Evolutionary conservation across 495 filamentous ascomycete genomes (phyloP).

Genomic region (Chaetomidium leptoderma): DNA sequence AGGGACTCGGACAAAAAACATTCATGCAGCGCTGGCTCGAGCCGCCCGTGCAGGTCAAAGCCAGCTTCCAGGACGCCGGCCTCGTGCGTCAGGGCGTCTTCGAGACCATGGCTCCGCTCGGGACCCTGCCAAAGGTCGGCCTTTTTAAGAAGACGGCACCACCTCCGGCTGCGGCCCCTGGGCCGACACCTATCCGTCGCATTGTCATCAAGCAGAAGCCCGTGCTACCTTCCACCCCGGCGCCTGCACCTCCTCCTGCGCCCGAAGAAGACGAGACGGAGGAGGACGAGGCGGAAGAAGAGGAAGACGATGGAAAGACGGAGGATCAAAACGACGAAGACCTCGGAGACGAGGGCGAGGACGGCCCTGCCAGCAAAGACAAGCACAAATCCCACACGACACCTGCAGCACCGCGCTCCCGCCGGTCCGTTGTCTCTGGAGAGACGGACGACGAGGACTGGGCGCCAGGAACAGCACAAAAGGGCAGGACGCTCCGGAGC

Average conservation of each 20-base stretch:
- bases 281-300: slow-evolving; percentile 28
- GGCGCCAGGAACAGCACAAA: slow-evolving; percentile 20
- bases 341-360: slow-evolving; percentile 12
- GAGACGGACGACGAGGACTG: slow-evolving; percentile 27
- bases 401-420: slow-evolving; percentile 17
- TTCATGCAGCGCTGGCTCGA: slow-evolving; percentile 64
- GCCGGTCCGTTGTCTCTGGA: slow-evolving; percentile 20
- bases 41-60: slow-evolving; percentile 60
- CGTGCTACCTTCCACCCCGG: slow-evolving; percentile 17
- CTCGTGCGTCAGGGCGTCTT: slow-evolving; percentile 59
- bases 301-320: slow-evolving; percentile 9
- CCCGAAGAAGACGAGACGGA: slow-evolving; percentile 33
- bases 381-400: slow-evolving; percentile 10
- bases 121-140: slow-evolving; percentile 54
- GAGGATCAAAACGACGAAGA: slow-evolving; percentile 4
- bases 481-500: slow-evolving; percentile 17
- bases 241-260: slow-evolving; percentile 20
- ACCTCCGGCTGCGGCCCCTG: slow-evolving; percentile 22
- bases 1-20: slow-evolving; percentile 27
- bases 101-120: slow-evolving; percentile 66
- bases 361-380: slow-evolving; percentile 6
- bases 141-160: slow-evolving; percentile 38
- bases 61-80: slow-evolving; percentile 67
- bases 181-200: slow-evolving; percentile 29
- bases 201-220: slow-evolving; percentile 41